Conservation (phyloP, 2,329 filamentous ascomycete genomes). For the Chrysoporthe austroafricana region DNA sequence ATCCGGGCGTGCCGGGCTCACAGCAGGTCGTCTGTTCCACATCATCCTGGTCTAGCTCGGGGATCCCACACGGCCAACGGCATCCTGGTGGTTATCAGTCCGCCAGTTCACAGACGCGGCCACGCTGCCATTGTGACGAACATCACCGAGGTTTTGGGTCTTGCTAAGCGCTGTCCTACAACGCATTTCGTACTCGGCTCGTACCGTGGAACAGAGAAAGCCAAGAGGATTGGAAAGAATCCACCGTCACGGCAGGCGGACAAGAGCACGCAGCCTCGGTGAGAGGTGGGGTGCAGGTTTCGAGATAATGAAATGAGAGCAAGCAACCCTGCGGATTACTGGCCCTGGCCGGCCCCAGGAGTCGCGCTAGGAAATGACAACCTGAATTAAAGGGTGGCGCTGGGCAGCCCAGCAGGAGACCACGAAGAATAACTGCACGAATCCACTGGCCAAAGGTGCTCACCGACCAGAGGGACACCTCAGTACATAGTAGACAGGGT, state of each 20-base stretch:
- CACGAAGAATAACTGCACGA: background rate
- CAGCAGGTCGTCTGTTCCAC: conserved; percentile 21
- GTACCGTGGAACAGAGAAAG: background rate
- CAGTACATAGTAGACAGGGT: background rate
- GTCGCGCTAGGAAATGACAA: conserved; percentile 17
- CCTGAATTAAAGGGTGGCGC: conserved; percentile 4
- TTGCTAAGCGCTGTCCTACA: background rate
- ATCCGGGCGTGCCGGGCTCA: background rate
- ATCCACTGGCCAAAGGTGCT: background rate
- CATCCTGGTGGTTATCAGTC: background rate
- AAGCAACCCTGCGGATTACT: conserved; percentile 16
- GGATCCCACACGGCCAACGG: conserved; percentile 13
- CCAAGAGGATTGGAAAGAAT: too few species aligned
- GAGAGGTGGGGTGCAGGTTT: conserved; percentile 18
- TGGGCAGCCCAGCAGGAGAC: background rate
- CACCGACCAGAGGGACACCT: background rate
- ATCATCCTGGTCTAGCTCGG: conserved; percentile 19
- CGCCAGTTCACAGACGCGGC: background rate
- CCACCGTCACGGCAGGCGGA: background rate
- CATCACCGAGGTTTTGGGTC: background rate
- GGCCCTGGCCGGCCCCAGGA: conserved; percentile 9
- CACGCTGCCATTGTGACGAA: background rate
- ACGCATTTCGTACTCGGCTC: background rate
- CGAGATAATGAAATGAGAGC: conserved; percentile 21
- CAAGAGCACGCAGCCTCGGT: background rate